phyloP scores from a whole-genome alignment of 2,329 filamentous ascomycete genomes.

The Cladosporium sp. region DNA sequence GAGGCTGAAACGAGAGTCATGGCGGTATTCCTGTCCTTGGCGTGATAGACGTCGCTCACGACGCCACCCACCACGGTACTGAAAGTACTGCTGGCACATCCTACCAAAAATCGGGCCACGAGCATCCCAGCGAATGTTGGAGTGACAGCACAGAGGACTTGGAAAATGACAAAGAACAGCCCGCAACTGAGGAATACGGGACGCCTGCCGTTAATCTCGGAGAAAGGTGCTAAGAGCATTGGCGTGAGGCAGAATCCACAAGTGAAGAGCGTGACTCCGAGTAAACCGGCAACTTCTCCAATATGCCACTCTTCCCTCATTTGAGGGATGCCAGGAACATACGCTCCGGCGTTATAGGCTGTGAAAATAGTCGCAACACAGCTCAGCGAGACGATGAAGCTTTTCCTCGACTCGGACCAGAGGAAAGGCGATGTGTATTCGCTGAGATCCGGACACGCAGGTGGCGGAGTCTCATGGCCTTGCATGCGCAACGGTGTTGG shows the following conservation, averaged over 20 bases:
- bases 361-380: conserved; percentile 71
- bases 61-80: conserved; percentile 88
- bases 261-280: conserved; percentile 77
- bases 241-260: conserved; percentile 73
- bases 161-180: conserved; percentile 62
- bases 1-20: conserved; percentile 84
- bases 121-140: conserved; percentile 66
- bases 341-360: conserved; percentile 75
- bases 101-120: conserved; percentile 66
- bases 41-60: conserved; percentile 76
- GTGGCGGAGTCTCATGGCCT: conserved; percentile 26
- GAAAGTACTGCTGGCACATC: conserved; percentile 71
- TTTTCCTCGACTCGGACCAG: conserved; percentile 67
- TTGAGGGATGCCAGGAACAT: conserved; percentile 61
- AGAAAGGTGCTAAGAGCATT: conserved; percentile 83
- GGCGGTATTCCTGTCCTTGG: conserved; percentile 73
- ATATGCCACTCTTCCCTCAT: conserved; percentile 62
- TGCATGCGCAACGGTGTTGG: conserved; percentile 39
- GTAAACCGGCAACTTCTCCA: conserved; percentile 58
- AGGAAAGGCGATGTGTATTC: conserved; percentile 63
- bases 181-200: conserved; percentile 75
- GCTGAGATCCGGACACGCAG: conserved; percentile 58
- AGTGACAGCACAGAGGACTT: conserved; percentile 68
- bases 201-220: conserved; percentile 79
- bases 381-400: conserved; percentile 63